These are phyloP conservation scores for Picea glauca DNA, from an alignment of 75 land plant species.

Conservation along the genomic window DNA sequence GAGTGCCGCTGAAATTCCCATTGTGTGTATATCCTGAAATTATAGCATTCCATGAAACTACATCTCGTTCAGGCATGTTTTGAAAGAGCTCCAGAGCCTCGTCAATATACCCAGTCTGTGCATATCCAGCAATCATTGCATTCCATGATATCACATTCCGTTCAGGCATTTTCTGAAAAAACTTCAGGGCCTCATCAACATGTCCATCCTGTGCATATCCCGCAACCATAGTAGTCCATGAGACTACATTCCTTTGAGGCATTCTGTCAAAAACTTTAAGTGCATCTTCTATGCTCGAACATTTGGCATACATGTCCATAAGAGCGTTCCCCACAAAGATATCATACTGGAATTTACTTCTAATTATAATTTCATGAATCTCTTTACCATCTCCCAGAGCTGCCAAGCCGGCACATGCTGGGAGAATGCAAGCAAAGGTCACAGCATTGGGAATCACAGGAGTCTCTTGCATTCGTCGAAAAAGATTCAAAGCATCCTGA, in stretches of 20 bases:
- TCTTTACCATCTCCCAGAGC: constrained; percentile 7
- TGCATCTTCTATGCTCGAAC: neutral
- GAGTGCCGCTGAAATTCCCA: too few relatives aligned
- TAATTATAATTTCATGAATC: constrained; percentile 10
- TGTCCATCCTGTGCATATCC: neutral
- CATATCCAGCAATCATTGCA: constrained; percentile 6
- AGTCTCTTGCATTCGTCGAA: constrained; percentile 13
- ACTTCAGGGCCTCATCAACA: neutral
- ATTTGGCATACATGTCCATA: constrained; percentile 12
- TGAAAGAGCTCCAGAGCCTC: neutral
- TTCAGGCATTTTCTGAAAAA: constrained; percentile 7
- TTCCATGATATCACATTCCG: constrained; percentile 9
- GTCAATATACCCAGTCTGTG: constrained; percentile 3
- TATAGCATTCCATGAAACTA: too few relatives aligned
- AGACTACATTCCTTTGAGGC: neutral
- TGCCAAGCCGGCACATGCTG: constrained; percentile 10
- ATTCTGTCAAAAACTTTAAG: neutral
- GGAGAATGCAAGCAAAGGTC: constrained; percentile 11
- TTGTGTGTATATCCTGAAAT: too few relatives aligned
- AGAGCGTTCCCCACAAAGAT: constrained; percentile 3
- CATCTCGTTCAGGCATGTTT: too few relatives aligned
- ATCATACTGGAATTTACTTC: neutral
- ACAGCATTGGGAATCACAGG: constrained; percentile 5
- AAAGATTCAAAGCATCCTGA: constrained; percentile 8
- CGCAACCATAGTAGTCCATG: neutral